phyloP scores from a whole-genome alignment of 768 basidiomycete species.

The Serendipita vermifera region DNA sequence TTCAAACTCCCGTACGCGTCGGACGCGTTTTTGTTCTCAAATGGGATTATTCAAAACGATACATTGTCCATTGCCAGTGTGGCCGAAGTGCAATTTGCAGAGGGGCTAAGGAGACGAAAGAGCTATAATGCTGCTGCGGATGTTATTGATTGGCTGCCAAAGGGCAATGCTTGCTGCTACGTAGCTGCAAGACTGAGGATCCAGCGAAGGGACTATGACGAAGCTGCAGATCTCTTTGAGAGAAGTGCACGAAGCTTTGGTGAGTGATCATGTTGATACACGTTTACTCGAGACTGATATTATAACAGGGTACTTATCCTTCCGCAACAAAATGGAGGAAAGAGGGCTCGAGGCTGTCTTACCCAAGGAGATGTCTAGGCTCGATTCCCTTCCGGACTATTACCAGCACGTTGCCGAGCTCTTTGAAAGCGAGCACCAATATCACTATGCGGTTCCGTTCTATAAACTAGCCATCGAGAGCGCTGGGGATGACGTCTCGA shows the following conservation, averaged over 20 bases:
- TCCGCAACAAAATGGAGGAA: constrained; percentile 27
- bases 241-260: constrained; percentile 65
- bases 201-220: constrained; percentile 51
- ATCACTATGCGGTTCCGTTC: constrained; percentile 57
- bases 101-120: constrained; percentile 49
- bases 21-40: constrained; percentile 52
- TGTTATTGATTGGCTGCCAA: constrained; percentile 63
- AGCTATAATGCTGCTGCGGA: constrained; percentile 49
- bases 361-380: constrained; percentile 33
- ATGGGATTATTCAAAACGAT: constrained; percentile 52
- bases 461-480: constrained; percentile 69
- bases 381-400: constrained; percentile 55
- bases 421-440: constrained; percentile 47
- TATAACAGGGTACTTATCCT: constrained; percentile 12
- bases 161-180: constrained; percentile 63
- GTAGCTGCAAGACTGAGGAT: constrained; percentile 57
- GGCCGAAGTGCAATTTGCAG: constrained; percentile 60
- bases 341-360: constrained; percentile 50
- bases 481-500: constrained; percentile 40
- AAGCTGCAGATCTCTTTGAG: constrained; percentile 60
- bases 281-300: constrained; percentile 7
- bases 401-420: constrained; percentile 66
- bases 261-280: constrained; percentile 25
- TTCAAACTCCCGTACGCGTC: constrained; percentile 39
- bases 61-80: constrained; percentile 55